Evolutionary conservation across 2,329 filamentous ascomycete species (phyloP), one percentile per base, ranked within the genome.

Genomic region (Rutstroemia sp.): DNA sequence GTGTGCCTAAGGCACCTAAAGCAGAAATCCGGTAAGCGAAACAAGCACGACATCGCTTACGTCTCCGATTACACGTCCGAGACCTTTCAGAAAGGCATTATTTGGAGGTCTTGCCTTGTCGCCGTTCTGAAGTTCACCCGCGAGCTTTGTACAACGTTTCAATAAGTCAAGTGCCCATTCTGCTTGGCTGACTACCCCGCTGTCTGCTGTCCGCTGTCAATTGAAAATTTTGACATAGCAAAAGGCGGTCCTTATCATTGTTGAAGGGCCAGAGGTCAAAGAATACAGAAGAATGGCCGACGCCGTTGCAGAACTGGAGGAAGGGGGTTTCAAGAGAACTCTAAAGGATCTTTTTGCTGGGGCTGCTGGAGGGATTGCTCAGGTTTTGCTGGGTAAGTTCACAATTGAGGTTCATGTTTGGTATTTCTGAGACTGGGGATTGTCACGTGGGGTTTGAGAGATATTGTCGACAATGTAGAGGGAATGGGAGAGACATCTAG

Each of bases 311-410:
- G 66, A 67, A 46, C 19, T 68, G 27, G 68, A 70, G 57, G 64
- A 65, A 57, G 62, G 64, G 19, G 67, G 66, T n/a, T 58, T 66
- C 58, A 58, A 58, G 60, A 61, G 65, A 48, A 68, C 67, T 17
- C 51, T 68, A 56, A 99, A 97, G 78, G 94, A 99, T 73, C 77
- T 99, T 58, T 88, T 92, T 69, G 83, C 94, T 10, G 94, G 94
- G 39, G 94, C 94, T 58, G 88, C 87, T 7, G 94, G 94, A 61
- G 94, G 94, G 65, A 80, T 97, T 65, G 92, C 94, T 17, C 94
- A 99, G 73, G 94, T 99, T 45, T 75, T 99, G 60, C 80, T 97
- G 63, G 92, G 92, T 96, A 75, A 74, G 83, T 79, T 54, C 44
- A n/a, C 58, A 49, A 27, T 59, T 56, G 37, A 46, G 50, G 21